These are phyloP conservation scores for Glarea lozoyensis DNA, from an alignment of 495 filamentous ascomycete genomes.

Conservation along the genomic window DNA sequence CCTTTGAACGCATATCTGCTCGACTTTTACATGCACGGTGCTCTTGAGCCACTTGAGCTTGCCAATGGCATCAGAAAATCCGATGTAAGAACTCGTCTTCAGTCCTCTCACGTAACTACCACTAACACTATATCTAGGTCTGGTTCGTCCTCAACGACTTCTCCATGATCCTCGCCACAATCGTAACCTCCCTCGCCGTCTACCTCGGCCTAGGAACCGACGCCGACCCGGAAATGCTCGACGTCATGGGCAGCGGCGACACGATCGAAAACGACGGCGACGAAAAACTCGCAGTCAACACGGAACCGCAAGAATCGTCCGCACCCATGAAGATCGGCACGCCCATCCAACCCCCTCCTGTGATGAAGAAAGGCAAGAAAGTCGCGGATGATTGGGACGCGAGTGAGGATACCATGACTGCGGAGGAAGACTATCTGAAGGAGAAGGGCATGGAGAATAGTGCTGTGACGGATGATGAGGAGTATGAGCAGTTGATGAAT, in stretches of 20 bases:
- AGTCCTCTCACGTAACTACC: conserved; percentile 34
- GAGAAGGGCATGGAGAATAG: conserved; percentile 6
- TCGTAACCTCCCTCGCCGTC: conserved; percentile 45
- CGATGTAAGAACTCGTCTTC: conserved; percentile 56
- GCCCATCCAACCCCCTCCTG: conserved; percentile 7
- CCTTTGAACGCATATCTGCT: conserved; percentile 62
- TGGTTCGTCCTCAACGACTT: conserved; percentile 45
- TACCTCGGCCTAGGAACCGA: conserved; percentile 29
- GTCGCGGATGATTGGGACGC: conserved; percentile 34
- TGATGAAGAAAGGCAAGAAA: conserved; percentile 24
- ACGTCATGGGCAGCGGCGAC: conserved; percentile 30
- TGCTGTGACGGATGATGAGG: conserved; percentile 23
- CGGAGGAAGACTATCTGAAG: conserved; percentile 21
- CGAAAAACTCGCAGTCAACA: conserved; percentile 21
- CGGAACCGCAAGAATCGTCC: conserved; percentile 1
- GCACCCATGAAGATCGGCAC: background rate
- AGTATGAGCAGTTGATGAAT: conserved; percentile 40
- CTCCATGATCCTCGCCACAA: conserved; percentile 57
- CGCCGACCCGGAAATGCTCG: conserved; percentile 29
- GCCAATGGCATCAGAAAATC: conserved; percentile 52
- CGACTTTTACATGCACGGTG: conserved; percentile 68
- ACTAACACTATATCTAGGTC: conserved; percentile 43
- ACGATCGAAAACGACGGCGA: conserved; percentile 23
- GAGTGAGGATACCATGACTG: conserved; percentile 17
- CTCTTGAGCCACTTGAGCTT: conserved; percentile 39